Base-by-base conservation (phyloP, 768 basidiomycete genomes). In the Amanita rimosa region DNA sequence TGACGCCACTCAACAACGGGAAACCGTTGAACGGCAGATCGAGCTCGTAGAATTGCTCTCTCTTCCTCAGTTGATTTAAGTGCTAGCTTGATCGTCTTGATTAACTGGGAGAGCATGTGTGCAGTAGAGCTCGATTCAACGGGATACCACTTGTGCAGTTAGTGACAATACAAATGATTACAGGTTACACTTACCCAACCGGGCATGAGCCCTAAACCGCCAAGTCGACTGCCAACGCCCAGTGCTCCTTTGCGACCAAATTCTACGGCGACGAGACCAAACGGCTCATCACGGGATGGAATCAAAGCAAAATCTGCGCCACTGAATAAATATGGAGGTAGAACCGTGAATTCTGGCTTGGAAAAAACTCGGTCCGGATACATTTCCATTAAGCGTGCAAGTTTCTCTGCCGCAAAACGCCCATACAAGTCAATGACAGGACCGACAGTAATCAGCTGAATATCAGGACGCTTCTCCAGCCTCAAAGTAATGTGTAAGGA, bases 1-100 rank as follows among this genome's bases (percentile, higher is more conserved):
- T 95, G 92, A 59, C 93, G 86, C 93, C 93, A 96, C 68, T 96
- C 92, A 22, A 96, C 87, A 49, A 96, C 93, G 4, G 93, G 93
- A 85, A 96, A 96, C 58, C 93, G 88, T 60, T 95, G 93, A 3
- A 96, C 77, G 14, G 92, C 93, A 13, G 93, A 95, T 37, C 93
- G 80, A 38, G 93, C 93, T 60, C 92, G 88, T 21, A 96, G 76
- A 57, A 95, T 82, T 7, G 92, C 90, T 48, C 93, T 84, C 57
- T 95, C 93, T 63, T 94, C 85, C 57, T 89, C 78, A 0, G 83
- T 81, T 8, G 93, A 94, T 65, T 86, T 94, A 53, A 96, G 68
- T 4, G 93, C 93, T 69, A 94, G 74, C 63, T 95, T 95, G 71
- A 96, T 84, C 7, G 93, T 95, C 68, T 95, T 95, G 6, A 86